A percentile compares a stretch with the other conserved stretches of the same genome.
These are phyloP conservation scores for Acanthochlamys bracteata DNA, from an alignment of 106 monocot genomes.

Conservation along the genomic window DNA sequence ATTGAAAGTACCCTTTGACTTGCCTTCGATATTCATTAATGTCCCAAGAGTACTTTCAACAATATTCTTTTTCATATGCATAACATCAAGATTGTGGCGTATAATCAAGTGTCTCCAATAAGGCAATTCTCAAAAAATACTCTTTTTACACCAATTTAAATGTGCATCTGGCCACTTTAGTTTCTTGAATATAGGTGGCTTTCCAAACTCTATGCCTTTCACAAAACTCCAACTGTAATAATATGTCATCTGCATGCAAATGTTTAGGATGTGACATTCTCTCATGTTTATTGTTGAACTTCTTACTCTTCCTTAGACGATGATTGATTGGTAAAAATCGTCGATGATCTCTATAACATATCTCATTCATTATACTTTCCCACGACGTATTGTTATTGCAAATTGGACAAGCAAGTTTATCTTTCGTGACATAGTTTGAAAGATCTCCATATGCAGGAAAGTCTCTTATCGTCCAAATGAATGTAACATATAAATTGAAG, in stretches of 20 bases:
- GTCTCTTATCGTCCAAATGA: slow-evolving; percentile 13
- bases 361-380: not conserved
- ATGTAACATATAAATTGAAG: slow-evolving; percentile 6
- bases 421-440: slow-evolving; percentile 18
- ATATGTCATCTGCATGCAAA: not conserved
- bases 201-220: not conserved
- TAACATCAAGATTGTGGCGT: slow-evolving; percentile 14
- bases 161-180: not conserved
- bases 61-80: slow-evolving; percentile 15
- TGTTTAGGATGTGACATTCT: not conserved
- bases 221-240: not conserved
- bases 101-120: slow-evolving; percentile 5
- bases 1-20: slow-evolving; percentile 7
- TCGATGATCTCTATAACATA: not conserved
- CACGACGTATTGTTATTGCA: not conserved
- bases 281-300: not conserved
- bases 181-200: not conserved
- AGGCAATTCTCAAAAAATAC: slow-evolving; percentile 9
- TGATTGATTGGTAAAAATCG: slow-evolving; percentile 7
- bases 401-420: slow-evolving; percentile 2
- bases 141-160: slow-evolving; percentile 10
- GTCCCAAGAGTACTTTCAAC: slow-evolving; percentile 5
- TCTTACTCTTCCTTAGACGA: not conserved
- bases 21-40: slow-evolving; percentile 4
- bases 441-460: slow-evolving; percentile 14